Evolutionary conservation across 805 yeast species (phyloP).

Genomic region (Nematodospora valgi): DNA sequence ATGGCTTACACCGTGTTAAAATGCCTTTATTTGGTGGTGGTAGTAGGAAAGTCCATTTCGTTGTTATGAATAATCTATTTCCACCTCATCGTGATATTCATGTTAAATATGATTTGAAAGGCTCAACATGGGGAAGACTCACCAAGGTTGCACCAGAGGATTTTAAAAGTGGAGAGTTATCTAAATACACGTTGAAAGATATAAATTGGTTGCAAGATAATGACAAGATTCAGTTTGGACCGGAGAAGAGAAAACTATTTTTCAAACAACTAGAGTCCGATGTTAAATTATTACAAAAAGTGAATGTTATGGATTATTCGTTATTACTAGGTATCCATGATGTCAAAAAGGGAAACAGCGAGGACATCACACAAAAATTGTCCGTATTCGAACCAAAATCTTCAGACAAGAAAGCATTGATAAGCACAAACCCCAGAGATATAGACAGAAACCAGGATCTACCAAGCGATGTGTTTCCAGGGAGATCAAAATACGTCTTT

Average conservation of each 20-base stretch:
- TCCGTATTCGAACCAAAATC: conserved; percentile 45
- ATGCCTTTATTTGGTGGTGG: conserved; percentile 66
- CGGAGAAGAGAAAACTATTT: conserved; percentile 56
- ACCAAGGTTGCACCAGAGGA: conserved; percentile 36
- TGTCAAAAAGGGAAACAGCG: conserved; percentile 45
- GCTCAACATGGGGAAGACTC: conserved; percentile 80
- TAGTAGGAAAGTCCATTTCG: conserved; percentile 76
- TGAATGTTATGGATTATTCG: conserved; percentile 95
- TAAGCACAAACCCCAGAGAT: conserved; percentile 45
- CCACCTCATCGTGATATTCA: conserved; percentile 91
- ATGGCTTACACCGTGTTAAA: conserved; percentile 91
- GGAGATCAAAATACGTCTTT: conserved; percentile 53
- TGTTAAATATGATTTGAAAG: conserved; percentile 85
- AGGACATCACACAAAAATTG: conserved; percentile 31
- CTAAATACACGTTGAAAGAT: conserved; percentile 68
- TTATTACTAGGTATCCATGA: conserved; percentile 86
- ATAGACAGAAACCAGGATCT: conserved; percentile 40
- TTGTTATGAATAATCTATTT: conserved; percentile 95
- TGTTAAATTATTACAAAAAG: conserved; percentile 62
- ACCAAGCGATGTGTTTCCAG: conserved; percentile 43
- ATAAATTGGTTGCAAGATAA: conserved; percentile 77
- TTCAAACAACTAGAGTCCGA: conserved; percentile 72
- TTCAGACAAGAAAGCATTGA: conserved; percentile 33
- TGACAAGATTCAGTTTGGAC: conserved; percentile 71
- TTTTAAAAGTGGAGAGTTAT: conserved; percentile 22